Percentiles rank a stretch among this genome's conserved stretches.
Conservation (phyloP, 2,329 filamentous ascomycete genomes). For the Diplodia sapinea region DNA sequence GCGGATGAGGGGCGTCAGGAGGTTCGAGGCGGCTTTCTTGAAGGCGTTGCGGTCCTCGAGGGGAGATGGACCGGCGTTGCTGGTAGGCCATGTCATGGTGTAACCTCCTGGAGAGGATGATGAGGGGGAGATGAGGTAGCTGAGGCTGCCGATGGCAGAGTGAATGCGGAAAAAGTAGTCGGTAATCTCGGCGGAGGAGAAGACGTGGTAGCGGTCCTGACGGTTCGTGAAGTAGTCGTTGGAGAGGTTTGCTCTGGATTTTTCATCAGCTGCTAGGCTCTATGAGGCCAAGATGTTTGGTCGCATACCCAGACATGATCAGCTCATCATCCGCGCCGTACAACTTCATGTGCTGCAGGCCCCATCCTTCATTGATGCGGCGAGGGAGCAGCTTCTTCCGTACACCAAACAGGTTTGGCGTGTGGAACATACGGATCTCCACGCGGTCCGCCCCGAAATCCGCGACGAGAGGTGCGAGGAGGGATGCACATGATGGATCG, state of each 20-base stretch:
- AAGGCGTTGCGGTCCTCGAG: constrained; percentile 73
- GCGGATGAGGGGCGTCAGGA: constrained; percentile 71
- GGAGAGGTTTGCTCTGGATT: constrained; percentile 77
- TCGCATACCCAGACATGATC: constrained; percentile 79
- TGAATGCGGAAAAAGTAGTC: constrained; percentile 84
- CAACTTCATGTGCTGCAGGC: constrained; percentile 97
- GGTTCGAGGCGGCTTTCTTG: constrained; percentile 68
- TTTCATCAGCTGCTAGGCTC: not conserved
- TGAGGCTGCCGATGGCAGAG: constrained; percentile 75
- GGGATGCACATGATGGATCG: constrained; percentile 81
- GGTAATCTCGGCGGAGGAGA: constrained; percentile 77
- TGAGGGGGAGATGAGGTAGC: constrained; percentile 76
- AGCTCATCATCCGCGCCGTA: constrained; percentile 96
- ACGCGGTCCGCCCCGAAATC: constrained; percentile 86
- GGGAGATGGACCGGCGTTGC: constrained; percentile 77
- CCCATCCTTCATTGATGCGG: constrained; percentile 97
- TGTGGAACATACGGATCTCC: constrained; percentile 97
- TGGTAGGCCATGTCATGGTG: constrained; percentile 72
- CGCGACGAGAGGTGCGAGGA: constrained; percentile 79
- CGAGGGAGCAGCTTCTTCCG: constrained; percentile 83
- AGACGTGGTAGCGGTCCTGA: constrained; percentile 92
- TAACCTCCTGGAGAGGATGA: constrained; percentile 57
- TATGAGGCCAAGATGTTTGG: not conserved
- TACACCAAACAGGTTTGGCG: constrained; percentile 87
- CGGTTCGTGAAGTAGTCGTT: constrained; percentile 95